Percentiles rank a stretch among this genome's conserved stretches.
Conservation (phyloP, 768 basidiomycete species). For the Rhizopogon vulgaris region DNA sequence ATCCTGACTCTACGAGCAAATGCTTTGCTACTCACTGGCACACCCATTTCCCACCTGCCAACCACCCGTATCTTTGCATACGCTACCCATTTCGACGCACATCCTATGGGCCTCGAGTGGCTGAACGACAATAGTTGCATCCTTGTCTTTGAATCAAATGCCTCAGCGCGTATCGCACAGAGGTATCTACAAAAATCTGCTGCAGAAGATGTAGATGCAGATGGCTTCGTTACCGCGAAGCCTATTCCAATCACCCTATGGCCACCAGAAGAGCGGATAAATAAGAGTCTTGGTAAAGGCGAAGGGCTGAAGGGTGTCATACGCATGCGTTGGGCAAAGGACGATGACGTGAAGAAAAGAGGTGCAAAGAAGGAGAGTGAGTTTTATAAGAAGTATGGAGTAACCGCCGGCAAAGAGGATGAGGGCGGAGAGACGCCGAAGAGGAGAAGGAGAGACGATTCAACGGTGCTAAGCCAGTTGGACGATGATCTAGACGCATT, state of each 20-base stretch:
- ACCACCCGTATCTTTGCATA: conserved; percentile 79
- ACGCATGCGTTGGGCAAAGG: conserved; percentile 70
- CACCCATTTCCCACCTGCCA: conserved; percentile 68
- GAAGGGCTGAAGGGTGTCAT: conserved; percentile 62
- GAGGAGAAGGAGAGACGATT: conserved; percentile 30
- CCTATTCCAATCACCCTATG: conserved; percentile 68
- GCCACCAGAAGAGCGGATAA: conserved; percentile 77
- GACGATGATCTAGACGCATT: conserved; percentile 70
- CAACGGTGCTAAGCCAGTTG: conserved; percentile 34
- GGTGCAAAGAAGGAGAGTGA: conserved; percentile 68
- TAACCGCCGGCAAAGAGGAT: conserved; percentile 54
- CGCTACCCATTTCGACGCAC: conserved; percentile 68
- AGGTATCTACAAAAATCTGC: conserved; percentile 44
- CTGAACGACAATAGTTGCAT: conserved; percentile 80
- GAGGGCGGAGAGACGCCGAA: conserved; percentile 30
- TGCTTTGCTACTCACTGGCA: conserved; percentile 67
- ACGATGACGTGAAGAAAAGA: conserved; percentile 70
- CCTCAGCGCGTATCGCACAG: conserved; percentile 47
- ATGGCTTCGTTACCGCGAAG: conserved; percentile 57
- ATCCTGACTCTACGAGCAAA: conserved; percentile 41
- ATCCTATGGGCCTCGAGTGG: conserved; percentile 80
- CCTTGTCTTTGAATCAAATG: conserved; percentile 60
- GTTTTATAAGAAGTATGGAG: conserved; percentile 75
- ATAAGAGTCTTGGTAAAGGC: conserved; percentile 61
- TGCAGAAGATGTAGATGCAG: conserved; percentile 44